phyloP scores from a whole-genome alignment of 2,329 filamentous ascomycete genomes.

The Trichoderma semiorbis region DNA sequence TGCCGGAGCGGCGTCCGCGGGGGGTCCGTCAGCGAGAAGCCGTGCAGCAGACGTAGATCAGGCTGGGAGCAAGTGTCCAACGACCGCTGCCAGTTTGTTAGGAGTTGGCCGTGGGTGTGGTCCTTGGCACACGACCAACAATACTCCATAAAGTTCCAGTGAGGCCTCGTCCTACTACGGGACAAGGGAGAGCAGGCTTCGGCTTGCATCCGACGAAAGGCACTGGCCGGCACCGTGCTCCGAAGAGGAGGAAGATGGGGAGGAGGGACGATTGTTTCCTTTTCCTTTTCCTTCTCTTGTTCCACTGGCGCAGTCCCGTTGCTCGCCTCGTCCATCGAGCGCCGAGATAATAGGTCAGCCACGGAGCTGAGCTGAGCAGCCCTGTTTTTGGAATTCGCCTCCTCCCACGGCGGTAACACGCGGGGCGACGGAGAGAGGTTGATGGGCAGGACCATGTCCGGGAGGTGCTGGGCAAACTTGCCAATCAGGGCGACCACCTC shows the following conservation, averaged over 20 bases:
- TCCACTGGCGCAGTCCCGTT: background rate
- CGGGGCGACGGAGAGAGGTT: slow-evolving; percentile 57
- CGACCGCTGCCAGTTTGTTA: slow-evolving; percentile 62
- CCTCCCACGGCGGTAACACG: slow-evolving; percentile 57
- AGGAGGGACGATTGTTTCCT: background rate
- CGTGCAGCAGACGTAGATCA: slow-evolving; percentile 69
- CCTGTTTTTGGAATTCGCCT: slow-evolving; percentile 33
- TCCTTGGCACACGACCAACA: slow-evolving; percentile 61
- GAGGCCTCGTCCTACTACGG: slow-evolving; percentile 52
- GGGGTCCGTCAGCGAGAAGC: slow-evolving; percentile 66
- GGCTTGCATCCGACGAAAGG: slow-evolving; percentile 42
- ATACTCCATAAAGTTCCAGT: slow-evolving; percentile 62
- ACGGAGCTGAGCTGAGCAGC: slow-evolving; percentile 28
- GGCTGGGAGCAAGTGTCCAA: slow-evolving; percentile 73
- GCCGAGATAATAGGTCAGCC: slow-evolving; percentile 29
- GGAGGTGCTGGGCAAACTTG: slow-evolving; percentile 67
- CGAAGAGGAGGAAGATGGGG: background rate
- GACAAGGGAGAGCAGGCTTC: slow-evolving; percentile 62
- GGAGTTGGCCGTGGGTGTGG: slow-evolving; percentile 65
- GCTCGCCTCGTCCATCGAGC: slow-evolving; percentile 21
- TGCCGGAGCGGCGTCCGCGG: slow-evolving; percentile 59
- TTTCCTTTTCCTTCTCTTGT: background rate
- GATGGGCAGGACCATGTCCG: slow-evolving; percentile 81
- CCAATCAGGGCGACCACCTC: slow-evolving; percentile 63
- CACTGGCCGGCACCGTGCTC: slow-evolving; percentile 19